Conservation (phyloP, 192 early-diverging fungal species). For the Mortierella claussenii region DNA sequence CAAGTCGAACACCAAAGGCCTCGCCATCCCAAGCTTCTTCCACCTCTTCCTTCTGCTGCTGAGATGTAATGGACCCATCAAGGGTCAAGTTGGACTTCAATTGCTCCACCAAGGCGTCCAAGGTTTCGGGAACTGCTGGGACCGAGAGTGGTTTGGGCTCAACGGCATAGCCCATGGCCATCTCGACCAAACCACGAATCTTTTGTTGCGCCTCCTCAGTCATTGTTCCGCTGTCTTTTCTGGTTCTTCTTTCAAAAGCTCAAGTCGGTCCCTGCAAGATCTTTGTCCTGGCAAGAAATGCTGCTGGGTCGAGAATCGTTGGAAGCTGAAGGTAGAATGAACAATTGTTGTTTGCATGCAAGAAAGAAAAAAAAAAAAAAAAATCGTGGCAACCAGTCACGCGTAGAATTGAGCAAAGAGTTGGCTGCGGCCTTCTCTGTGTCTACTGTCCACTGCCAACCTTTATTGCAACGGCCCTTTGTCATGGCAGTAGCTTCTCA, state of each 20-base stretch:
- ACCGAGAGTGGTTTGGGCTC: slow-evolving; percentile 35
- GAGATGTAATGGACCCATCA: not conserved
- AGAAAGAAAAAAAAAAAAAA: slow-evolving; percentile 11
- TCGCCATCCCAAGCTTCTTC: slow-evolving; percentile 49
- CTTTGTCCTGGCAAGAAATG: too few species aligned
- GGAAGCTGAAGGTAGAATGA: too few species aligned
- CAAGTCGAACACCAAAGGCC: slow-evolving; percentile 37
- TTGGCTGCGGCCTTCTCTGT: too few species aligned
- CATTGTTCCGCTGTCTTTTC: too few species aligned
- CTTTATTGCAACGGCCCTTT: too few species aligned
- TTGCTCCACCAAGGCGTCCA: slow-evolving; percentile 31
- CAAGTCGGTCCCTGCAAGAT: too few species aligned
- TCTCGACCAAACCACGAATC: slow-evolving; percentile 42
- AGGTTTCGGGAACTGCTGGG: slow-evolving; percentile 32
- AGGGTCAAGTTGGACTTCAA: slow-evolving; percentile 8
- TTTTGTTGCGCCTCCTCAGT: slow-evolving; percentile 45
- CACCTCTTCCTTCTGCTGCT: not conserved
- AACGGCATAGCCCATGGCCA: slow-evolving; percentile 43
- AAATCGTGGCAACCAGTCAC: slow-evolving; percentile 3
- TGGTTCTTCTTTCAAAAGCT: too few species aligned
- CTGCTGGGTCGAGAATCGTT: too few species aligned
- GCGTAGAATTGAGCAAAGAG: not conserved
- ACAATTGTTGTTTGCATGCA: too few species aligned
- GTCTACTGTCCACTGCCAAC: too few species aligned
- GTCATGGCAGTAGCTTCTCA: too few species aligned